Conservation (phyloP, 2,329 filamentous ascomycete genomes). For the Verticillium nubilum region DNA sequence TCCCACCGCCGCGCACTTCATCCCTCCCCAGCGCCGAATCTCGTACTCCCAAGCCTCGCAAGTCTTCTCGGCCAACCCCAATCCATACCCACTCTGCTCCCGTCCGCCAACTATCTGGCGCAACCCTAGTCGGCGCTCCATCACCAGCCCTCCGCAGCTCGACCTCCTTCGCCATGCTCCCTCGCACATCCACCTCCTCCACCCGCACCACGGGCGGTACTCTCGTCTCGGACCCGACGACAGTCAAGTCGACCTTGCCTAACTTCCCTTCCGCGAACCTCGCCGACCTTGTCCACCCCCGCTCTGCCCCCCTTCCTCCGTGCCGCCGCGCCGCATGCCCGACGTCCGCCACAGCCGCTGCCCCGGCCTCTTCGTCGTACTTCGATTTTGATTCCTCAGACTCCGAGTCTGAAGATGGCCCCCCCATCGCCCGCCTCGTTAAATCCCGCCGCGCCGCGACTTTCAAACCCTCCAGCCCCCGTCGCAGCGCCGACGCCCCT, state of each 20-base stretch:
- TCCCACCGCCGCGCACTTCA: not conserved
- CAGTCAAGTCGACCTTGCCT: not conserved
- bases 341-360: not conserved
- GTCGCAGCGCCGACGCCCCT: not conserved
- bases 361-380: slow-evolving; percentile 3
- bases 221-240: not conserved
- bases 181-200: not conserved
- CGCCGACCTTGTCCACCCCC: slow-evolving; percentile 8
- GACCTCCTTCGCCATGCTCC: not conserved
- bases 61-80: slow-evolving; percentile 8
- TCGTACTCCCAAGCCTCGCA: slow-evolving; percentile 5
- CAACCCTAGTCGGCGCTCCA: slow-evolving; percentile 2
- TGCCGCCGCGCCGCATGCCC: not conserved
- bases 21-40: not conserved
- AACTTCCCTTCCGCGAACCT: slow-evolving; percentile 5
- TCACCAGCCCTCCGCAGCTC: slow-evolving; percentile 7
- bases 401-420: slow-evolving; percentile 9
- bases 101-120: not conserved
- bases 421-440: not conserved
- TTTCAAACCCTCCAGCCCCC: not conserved
- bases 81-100: slow-evolving; percentile 11
- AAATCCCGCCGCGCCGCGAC: not conserved
- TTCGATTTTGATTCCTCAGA: slow-evolving; percentile 13
- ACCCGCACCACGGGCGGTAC: not conserved
- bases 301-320: slow-evolving; percentile 9